Base-by-base conservation (phyloP, 192 early-diverging fungal genomes). In the Rhizoclosmatium globosum region DNA sequence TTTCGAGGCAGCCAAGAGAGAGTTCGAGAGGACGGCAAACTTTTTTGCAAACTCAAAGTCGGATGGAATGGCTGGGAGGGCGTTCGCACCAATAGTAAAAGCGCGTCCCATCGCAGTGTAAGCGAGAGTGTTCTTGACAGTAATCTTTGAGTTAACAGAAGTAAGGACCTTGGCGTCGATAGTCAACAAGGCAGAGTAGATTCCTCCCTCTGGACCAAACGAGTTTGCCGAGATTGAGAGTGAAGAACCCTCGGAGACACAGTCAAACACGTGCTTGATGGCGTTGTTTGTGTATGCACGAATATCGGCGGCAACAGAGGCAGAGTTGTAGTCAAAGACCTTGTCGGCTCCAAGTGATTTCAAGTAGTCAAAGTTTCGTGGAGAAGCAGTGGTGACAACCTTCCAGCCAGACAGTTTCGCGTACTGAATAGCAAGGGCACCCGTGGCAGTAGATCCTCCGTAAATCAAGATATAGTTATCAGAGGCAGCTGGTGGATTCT, bases 341-440 rank as follows among this genome's bases (percentile, higher is more conserved):
- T 21, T 38, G 43, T 79, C 77, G 39, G 81, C 81, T 56, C 81
- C 81, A 31, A 78, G 74, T 15, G 31, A 50, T 13, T 46, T 48
- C 17, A 82, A 21, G 38, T 61, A 68, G 56, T 76, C 78, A 47
- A 65, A 64, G 58, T 68, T 79, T 11, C 57, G 2, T 17, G 79
- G 69, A 3, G 81, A 82, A 11, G 70, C 43, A 38, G 79, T 81
- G 43, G 81, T 56, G 47, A 82, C 31, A 31, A 31, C 31, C 31
- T 31, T 31, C 31, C 31, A 31, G 11, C 69, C 69, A 39, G 68
- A 62, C 15, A 78, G 41, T 56, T 80, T 82, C 4, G 71, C 81
- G 19, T 78, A 71, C 77, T 86, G 85, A 15, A 86, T 77, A 23
- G 85, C 85, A 76, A 83, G 74, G n/a, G 74, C 45, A 6, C 85